Evolutionary conservation across 208 protist genomes (phyloP).

Genomic region (Angomonas deanei): DNA sequence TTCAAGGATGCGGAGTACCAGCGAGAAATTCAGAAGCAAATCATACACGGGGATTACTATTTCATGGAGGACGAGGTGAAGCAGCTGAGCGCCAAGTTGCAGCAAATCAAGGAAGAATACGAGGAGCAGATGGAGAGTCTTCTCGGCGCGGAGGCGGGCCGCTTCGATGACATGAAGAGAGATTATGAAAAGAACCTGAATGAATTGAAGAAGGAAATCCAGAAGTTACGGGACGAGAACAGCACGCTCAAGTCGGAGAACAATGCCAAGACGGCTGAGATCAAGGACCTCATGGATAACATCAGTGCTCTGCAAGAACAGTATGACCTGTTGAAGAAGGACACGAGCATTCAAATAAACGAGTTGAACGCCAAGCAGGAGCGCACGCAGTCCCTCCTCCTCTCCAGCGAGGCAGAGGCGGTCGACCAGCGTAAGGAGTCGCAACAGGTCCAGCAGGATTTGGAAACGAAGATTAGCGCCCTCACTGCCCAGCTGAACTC

Average conservation of each 20-base stretch:
- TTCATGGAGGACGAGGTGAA: constrained; percentile 59
- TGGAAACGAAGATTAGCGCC: not conserved
- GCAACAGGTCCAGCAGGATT: constrained; percentile 1
- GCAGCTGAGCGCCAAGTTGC: constrained; percentile 61
- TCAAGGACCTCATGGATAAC: constrained; percentile 1
- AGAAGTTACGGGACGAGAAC: constrained; percentile 7
- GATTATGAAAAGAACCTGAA: constrained; percentile 26
- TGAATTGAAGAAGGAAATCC: constrained; percentile 11
- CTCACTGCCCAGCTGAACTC: not conserved
- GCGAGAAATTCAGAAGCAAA: constrained; percentile 49
- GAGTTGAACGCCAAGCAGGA: constrained; percentile 6
- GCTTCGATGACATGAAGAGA: constrained; percentile 30
- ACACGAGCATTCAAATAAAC: not conserved
- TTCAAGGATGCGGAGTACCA: constrained; percentile 59
- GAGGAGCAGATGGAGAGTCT: constrained; percentile 60
- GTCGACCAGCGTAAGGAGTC: constrained; percentile 2
- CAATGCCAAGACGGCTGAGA: not conserved
- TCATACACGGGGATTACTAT: constrained; percentile 62
- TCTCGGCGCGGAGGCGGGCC: constrained; percentile 42
- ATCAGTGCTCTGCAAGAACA: constrained; percentile 11
- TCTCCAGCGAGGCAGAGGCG: not conserved
- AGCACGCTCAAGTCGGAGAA: constrained; percentile 11
- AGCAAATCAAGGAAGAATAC: constrained; percentile 66
- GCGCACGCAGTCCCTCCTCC: not conserved
- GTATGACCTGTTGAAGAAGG: not conserved